phyloP scores from a whole-genome alignment of 805 yeast genomes.

The Kazachstania africana region DNA sequence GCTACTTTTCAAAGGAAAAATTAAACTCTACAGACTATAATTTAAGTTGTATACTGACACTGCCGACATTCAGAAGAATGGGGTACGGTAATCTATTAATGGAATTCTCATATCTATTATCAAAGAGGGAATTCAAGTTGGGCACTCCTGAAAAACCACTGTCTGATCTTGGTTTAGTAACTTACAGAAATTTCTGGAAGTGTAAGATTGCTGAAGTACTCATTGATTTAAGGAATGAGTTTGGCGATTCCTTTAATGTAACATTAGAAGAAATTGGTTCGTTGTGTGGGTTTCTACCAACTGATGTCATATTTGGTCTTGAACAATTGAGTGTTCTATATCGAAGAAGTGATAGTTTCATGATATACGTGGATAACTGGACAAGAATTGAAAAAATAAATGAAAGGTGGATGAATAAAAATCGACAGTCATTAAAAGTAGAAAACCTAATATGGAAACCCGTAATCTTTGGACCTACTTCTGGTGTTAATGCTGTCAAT shows the following conservation, averaged over 20 bases:
- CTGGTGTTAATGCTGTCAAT: slow-evolving; percentile 54
- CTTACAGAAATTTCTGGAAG: slow-evolving; percentile 85
- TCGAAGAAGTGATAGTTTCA: slow-evolving; percentile 36
- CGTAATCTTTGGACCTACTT: slow-evolving; percentile 72
- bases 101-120: slow-evolving; percentile 75
- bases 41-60: slow-evolving; percentile 79
- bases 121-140: slow-evolving; percentile 56
- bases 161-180: slow-evolving; percentile 79
- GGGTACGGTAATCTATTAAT: slow-evolving; percentile 87
- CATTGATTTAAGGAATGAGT: slow-evolving; percentile 3
- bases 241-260: slow-evolving; percentile 11
- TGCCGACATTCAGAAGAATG: slow-evolving; percentile 76
- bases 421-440: slow-evolving; percentile 40
- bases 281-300: slow-evolving; percentile 73
- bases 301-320: slow-evolving; percentile 78
- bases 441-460: slow-evolving; percentile 66
- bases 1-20: slow-evolving; percentile 85
- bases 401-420: slow-evolving; percentile 41
- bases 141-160: slow-evolving; percentile 97
- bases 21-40: slow-evolving; percentile 67
- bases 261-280: slow-evolving; percentile 54
- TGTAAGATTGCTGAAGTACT: slow-evolving; percentile 40
- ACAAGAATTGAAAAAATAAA: slow-evolving; percentile 28
- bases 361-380: slow-evolving; percentile 31
- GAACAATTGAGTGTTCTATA: slow-evolving; percentile 60